Percentiles rank a stretch among this genome's conserved stretches.
Evolutionary conservation across 805 yeast genomes (phyloP).

Genomic region (Komagataella pseudopastoris): DNA sequence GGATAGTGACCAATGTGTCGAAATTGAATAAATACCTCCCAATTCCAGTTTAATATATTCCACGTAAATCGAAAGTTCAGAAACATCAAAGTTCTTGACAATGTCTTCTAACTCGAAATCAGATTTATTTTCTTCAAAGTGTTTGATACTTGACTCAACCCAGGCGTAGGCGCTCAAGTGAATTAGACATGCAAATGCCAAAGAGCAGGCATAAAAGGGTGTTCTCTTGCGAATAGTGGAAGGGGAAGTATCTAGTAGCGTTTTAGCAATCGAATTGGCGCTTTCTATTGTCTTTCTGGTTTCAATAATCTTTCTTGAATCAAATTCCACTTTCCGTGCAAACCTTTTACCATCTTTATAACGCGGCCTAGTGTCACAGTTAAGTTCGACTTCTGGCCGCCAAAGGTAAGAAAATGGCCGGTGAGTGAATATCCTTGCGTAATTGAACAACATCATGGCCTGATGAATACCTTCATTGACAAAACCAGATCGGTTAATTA

Average conservation of each 20-base stretch:
- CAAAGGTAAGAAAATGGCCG: conserved; percentile 39
- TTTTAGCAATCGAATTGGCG: conserved; percentile 32
- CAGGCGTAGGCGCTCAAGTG: conserved; percentile 40
- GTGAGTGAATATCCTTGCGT: conserved; percentile 41
- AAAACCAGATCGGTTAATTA: conserved; percentile 26
- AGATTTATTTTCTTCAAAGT: conserved; percentile 5
- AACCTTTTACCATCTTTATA: not conserved
- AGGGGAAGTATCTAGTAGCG: conserved; percentile 33
- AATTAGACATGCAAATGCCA: conserved; percentile 38
- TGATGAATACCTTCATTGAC: conserved; percentile 44
- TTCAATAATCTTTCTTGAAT: conserved; percentile 32
- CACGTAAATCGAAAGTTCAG: conserved; percentile 27
- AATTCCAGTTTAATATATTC: conserved; percentile 36
- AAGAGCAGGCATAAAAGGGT: conserved; percentile 37
- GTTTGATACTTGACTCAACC: conserved; percentile 25
- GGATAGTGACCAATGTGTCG: conserved; percentile 37
- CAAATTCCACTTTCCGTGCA: conserved; percentile 19
- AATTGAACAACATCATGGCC: conserved; percentile 30
- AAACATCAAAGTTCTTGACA: conserved; percentile 9
- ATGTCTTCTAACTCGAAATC: conserved; percentile 8
- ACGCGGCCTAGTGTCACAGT: conserved; percentile 11
- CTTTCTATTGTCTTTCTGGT: conserved; percentile 41
- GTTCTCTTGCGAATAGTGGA: conserved; percentile 28
- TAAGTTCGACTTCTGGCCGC: conserved; percentile 22
- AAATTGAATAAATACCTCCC: conserved; percentile 33